These are phyloP conservation scores for Vitis rupestris DNA, from an alignment of 164 flowering plant species.

Conservation along the genomic window DNA sequence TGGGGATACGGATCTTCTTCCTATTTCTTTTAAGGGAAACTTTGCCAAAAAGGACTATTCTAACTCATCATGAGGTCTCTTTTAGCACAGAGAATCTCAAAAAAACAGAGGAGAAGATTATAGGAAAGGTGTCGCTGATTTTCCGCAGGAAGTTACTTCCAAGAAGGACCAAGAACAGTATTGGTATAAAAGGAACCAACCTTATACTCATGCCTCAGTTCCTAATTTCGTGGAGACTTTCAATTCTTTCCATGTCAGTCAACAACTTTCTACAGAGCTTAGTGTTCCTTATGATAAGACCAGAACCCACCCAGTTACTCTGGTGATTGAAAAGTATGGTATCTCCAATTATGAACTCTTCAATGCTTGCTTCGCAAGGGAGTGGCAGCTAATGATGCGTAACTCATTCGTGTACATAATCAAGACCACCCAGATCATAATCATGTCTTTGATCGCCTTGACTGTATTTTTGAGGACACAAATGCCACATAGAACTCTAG, in stretches of 20 bases:
- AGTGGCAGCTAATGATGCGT: conserved; percentile 48
- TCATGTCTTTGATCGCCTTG: conserved; percentile 58
- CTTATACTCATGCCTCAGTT: conserved; percentile 49
- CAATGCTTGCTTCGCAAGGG: conserved; percentile 71
- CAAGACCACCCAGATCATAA: conserved; percentile 65
- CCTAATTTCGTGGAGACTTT: conserved; percentile 47
- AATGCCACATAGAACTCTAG: conserved; percentile 40
- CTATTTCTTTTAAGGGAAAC: no score
- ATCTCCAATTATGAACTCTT: conserved; percentile 66
- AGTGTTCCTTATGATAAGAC: conserved; percentile 55
- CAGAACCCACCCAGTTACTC: conserved; percentile 56
- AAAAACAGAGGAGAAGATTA: no score
- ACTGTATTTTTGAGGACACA: conserved; percentile 59
- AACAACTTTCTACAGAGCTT: conserved; percentile 43
- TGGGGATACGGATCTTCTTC: no score
- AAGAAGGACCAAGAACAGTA: conserved; percentile 71
- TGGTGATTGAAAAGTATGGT: conserved; percentile 64
- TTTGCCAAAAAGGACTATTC: no score
- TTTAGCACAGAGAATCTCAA: no score
- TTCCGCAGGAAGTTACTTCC: conserved; percentile 69
- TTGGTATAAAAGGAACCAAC: conserved; percentile 41
- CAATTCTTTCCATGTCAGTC: conserved; percentile 54
- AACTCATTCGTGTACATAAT: conserved; percentile 43
- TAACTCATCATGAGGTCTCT: no score
- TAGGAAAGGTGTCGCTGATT: conserved; percentile 71